These are phyloP conservation scores for Schoenoplectus tabernaemontani DNA, from an alignment of 202 grass and related monocot species.

Conservation along the genomic window DNA sequence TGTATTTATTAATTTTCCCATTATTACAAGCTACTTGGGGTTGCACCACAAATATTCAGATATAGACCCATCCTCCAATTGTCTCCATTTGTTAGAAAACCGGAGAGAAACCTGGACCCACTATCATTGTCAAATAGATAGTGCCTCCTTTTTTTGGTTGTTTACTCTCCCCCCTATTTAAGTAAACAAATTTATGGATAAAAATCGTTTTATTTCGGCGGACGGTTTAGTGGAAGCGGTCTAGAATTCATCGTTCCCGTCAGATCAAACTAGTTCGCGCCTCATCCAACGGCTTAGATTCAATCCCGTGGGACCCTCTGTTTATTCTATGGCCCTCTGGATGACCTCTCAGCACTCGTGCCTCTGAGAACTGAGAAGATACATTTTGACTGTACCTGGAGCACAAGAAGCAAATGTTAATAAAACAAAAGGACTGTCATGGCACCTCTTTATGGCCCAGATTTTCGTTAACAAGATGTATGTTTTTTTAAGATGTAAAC, in stretches of 20 bases:
- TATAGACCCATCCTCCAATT: not conserved
- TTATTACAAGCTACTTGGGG: not conserved
- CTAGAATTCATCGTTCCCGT: slow-evolving; percentile 13
- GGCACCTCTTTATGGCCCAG: too few relatives aligned
- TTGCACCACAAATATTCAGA: slow-evolving; percentile 3
- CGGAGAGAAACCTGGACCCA: not conserved
- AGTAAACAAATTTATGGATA: slow-evolving; percentile 11
- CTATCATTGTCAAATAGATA: not conserved
- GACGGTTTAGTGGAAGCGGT: slow-evolving; percentile 32
- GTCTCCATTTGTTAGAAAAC: not conserved
- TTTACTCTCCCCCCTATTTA: not conserved
- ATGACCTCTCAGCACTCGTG: not conserved
- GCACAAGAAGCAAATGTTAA: not conserved
- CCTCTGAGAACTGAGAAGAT: not conserved
- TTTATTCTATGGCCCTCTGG: slow-evolving; percentile 21
- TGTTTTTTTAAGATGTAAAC: too few relatives aligned
- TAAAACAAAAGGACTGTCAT: too few relatives aligned
- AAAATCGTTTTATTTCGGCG: slow-evolving; percentile 29
- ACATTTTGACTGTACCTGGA: not conserved
- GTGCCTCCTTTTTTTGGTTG: not conserved
- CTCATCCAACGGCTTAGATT: slow-evolving; percentile 30
- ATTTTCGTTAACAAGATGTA: too few relatives aligned
- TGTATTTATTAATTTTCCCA: slow-evolving; percentile 1
- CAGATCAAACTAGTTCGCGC: slow-evolving; percentile 34
- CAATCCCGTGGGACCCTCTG: slow-evolving; percentile 16